Conservation (phyloP, 1,284 basidiomycete species). For the Tetrapyrgos nigripes region DNA sequence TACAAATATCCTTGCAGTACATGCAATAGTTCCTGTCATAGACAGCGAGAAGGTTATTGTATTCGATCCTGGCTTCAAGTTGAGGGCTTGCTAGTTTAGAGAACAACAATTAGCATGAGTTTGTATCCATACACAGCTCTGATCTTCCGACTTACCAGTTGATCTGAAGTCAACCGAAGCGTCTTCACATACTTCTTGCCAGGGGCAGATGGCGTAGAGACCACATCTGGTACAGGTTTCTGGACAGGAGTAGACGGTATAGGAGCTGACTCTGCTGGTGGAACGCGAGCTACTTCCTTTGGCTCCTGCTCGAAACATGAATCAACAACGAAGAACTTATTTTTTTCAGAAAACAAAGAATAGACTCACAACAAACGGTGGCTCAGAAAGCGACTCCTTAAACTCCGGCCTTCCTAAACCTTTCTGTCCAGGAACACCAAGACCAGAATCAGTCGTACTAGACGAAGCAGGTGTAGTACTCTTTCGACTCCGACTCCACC, state of each 20-base stretch:
- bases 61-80: slow-evolving; percentile 91
- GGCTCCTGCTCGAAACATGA: neutral
- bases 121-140: too few species aligned
- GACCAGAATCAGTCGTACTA: neutral
- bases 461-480: slow-evolving; percentile 25
- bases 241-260: slow-evolving; percentile 44
- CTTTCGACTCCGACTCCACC: slow-evolving; percentile 72
- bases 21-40: slow-evolving; percentile 86
- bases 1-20: slow-evolving; percentile 93
- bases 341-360: slow-evolving; percentile 9
- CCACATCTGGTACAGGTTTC: slow-evolving; percentile 22
- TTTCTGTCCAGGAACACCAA: neutral
- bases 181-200: slow-evolving; percentile 86
- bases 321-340: neutral
- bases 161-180: slow-evolving; percentile 64
- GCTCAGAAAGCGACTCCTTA: slow-evolving; percentile 35
- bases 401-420: slow-evolving; percentile 35
- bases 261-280: slow-evolving; percentile 37
- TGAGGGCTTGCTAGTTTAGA: slow-evolving; percentile 89
- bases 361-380: slow-evolving; percentile 11
- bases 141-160: slow-evolving; percentile 22
- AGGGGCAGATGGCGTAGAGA: slow-evolving; percentile 19
- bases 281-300: neutral
- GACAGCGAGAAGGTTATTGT: slow-evolving; percentile 95
- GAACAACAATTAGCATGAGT: too few species aligned